phyloP scores from a whole-genome alignment of 441 rosid species.

The Euphorbia celastroides region DNA sequence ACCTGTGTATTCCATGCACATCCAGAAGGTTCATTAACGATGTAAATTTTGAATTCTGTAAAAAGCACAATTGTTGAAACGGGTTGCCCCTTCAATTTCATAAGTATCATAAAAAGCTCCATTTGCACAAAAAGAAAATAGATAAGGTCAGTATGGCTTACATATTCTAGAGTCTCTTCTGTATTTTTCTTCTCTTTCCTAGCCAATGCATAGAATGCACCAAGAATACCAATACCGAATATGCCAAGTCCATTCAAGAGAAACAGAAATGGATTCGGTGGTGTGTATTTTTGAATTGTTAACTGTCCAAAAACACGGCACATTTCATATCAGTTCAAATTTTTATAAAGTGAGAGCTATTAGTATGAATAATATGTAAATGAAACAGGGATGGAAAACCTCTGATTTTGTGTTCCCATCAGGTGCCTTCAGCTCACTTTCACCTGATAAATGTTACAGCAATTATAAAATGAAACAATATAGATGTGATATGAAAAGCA shows the following conservation, averaged over 20 bases:
- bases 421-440: slow-evolving; percentile 28
- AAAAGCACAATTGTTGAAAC: background rate
- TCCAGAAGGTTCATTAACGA: background rate
- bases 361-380: slow-evolving; percentile 10
- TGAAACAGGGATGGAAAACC: slow-evolving; percentile 38
- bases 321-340: slow-evolving; percentile 19
- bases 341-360: slow-evolving; percentile 11
- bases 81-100: slow-evolving; percentile 1
- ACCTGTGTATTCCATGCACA: slow-evolving; percentile 45
- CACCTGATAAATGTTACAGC: slow-evolving; percentile 34
- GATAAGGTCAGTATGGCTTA: slow-evolving; percentile 34
- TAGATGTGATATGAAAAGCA: background rate
- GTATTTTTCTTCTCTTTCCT: slow-evolving; percentile 51
- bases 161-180: slow-evolving; percentile 53
- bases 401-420: slow-evolving; percentile 37
- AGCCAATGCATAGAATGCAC: slow-evolving; percentile 76
- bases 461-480: background rate
- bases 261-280: slow-evolving; percentile 57
- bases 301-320: slow-evolving; percentile 35
- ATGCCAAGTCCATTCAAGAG: slow-evolving; percentile 77
- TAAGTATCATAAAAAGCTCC: slow-evolving; percentile 11
- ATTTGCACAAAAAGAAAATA: slow-evolving; percentile 4
- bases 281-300: slow-evolving; percentile 32
- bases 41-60: background rate
- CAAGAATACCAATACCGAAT: slow-evolving; percentile 68